Conservation (phyloP, 495 filamentous ascomycete species). For the Umbilicaria muhlenbergii region DNA sequence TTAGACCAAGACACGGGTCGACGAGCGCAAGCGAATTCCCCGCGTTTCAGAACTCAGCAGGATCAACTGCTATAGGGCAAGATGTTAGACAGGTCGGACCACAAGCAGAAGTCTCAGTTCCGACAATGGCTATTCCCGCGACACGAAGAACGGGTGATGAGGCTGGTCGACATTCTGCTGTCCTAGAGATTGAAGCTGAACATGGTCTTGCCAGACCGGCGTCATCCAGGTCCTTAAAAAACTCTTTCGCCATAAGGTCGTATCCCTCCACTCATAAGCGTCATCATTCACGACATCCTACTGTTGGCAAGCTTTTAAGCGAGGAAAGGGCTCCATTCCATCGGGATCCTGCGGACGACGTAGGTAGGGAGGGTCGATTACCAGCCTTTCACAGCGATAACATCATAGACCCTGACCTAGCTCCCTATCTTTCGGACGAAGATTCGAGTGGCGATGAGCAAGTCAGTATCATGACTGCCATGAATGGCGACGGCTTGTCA, state of each 20-base stretch:
- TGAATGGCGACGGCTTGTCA: conserved; percentile 34
- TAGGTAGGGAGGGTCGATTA: conserved; percentile 45
- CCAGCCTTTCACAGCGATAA: conserved; percentile 94
- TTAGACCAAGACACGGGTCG: conserved; percentile 17
- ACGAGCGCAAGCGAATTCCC: conserved; percentile 13
- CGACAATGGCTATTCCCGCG: conserved; percentile 74
- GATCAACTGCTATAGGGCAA: conserved; percentile 24
- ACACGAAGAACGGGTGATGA: conserved; percentile 71
- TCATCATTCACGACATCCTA: conserved; percentile 62
- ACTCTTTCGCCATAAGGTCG: conserved; percentile 48
- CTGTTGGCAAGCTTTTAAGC: conserved; percentile 35
- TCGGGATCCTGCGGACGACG: conserved; percentile 48
- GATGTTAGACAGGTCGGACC: conserved; percentile 27
- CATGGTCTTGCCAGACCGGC: conserved; percentile 61
- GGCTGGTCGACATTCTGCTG: conserved; percentile 64
- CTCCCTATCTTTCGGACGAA: conserved; percentile 89
- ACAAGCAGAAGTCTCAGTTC: conserved; percentile 14
- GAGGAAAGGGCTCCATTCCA: conserved; percentile 85
- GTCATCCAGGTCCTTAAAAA: conserved; percentile 86
- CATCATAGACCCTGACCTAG: conserved; percentile 93
- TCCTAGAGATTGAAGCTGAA: conserved; percentile 79
- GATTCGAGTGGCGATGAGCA: conserved; percentile 86
- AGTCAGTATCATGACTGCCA: conserved; percentile 66
- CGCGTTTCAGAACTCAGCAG: conserved; percentile 19
- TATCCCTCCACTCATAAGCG: conserved; percentile 64